Evolutionary conservation across 805 yeast genomes (phyloP).

Genomic region (Vanderwaltozyma polyspora): DNA sequence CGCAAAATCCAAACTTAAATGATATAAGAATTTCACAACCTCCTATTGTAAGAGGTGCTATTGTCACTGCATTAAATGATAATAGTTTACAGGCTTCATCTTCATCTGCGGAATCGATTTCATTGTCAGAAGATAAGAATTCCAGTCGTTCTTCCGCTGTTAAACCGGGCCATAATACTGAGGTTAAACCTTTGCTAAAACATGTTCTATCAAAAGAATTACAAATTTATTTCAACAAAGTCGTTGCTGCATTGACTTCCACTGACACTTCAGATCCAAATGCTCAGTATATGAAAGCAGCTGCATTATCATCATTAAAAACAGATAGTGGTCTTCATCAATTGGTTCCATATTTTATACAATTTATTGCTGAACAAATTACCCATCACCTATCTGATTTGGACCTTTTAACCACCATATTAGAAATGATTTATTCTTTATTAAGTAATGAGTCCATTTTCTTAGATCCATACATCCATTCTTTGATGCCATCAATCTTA

Average conservation of each 20-base stretch:
- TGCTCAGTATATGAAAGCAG: slow-evolving; percentile 42
- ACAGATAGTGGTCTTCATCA: slow-evolving; percentile 96
- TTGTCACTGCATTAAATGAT: slow-evolving; percentile 48
- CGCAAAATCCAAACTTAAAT: slow-evolving; percentile 78
- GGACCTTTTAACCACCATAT: slow-evolving; percentile 64
- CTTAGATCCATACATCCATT: slow-evolving; percentile 91
- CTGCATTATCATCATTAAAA: slow-evolving; percentile 75
- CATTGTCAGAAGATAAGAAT: slow-evolving; percentile 15
- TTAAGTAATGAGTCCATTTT: slow-evolving; percentile 75
- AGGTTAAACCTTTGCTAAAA: slow-evolving; percentile 81
- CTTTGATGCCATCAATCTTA: slow-evolving; percentile 90
- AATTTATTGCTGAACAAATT: slow-evolving; percentile 89
- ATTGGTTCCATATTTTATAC: slow-evolving; percentile 90
- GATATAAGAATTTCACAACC: slow-evolving; percentile 65
- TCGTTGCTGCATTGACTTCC: slow-evolving; percentile 63
- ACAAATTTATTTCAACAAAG: slow-evolving; percentile 86
- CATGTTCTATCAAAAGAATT: slow-evolving; percentile 91
- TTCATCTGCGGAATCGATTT: slow-evolving; percentile 4
- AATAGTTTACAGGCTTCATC: slow-evolving; percentile 29
- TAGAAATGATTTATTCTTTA: slow-evolving; percentile 79
- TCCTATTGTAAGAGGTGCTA: slow-evolving; percentile 75
- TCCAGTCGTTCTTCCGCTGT: slow-evolving; percentile 25
- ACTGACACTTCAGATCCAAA: slow-evolving; percentile 34
- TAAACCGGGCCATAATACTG: slow-evolving; percentile 35
- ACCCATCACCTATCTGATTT: slow-evolving; percentile 74